These are phyloP conservation scores for Anacardium occidentale DNA, from an alignment of 345 rosid species.

Conservation along the genomic window DNA sequence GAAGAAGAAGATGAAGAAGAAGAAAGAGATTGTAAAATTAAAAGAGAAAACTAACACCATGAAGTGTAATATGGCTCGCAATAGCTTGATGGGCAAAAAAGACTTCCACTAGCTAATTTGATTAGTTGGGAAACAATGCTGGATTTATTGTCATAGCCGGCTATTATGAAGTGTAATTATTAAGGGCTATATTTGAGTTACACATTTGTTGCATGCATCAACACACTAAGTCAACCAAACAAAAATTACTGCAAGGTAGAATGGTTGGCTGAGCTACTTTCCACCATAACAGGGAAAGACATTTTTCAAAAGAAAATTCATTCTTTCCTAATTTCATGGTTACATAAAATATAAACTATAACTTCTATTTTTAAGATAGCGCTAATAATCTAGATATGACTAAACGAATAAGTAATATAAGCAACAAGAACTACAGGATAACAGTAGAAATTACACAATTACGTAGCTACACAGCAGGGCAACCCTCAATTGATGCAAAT, in stretches of 20 bases:
- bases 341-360: not conserved
- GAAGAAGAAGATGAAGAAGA: too few species aligned
- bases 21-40: too few species aligned
- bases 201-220: not conserved
- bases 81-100: not conserved
- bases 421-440: not conserved
- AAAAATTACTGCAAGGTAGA: too few species aligned
- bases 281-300: not conserved
- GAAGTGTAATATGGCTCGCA: not conserved
- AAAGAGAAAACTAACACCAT: not conserved
- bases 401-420: not conserved
- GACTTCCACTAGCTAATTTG: not conserved
- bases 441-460: not conserved
- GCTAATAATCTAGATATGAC: not conserved
- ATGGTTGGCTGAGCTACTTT: too few species aligned
- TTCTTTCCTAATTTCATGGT: not conserved
- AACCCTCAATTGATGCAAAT: not conserved
- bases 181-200: too few species aligned
- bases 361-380: not conserved
- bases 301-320: too few species aligned
- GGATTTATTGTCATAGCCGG: not conserved
- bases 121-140: not conserved
- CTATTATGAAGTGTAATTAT: too few species aligned
- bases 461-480: not conserved
- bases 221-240: not conserved